Evolutionary conservation across 768 basidiomycete species (phyloP), one percentile per base, ranked within the genome.

Genomic region (Jaapia argillacea): DNA sequence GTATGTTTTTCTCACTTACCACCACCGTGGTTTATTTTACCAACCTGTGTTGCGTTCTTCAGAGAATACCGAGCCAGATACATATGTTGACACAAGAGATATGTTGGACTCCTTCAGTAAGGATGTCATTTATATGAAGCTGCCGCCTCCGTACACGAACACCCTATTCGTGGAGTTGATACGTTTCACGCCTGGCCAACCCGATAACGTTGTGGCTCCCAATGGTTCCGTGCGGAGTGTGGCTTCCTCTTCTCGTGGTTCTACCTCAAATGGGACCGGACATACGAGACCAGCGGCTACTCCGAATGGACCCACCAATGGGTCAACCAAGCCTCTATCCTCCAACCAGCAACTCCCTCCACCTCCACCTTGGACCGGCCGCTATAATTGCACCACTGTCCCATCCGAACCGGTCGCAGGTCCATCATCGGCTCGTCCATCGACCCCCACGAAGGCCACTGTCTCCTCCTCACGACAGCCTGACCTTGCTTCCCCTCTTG

Each of bases 161-260:
- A 85, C 85, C 1, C 52, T 88, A 4, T 84, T 85, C 54, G 77
- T 88, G 5, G 85, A 89, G 39, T 75, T 89, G 13, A 69, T 85
- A 51, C 64, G 70, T 23, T 79, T 76, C 53, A 65, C 66, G n/a
- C 74, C 77, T 23, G 77, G 75, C 1, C 68, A 70, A 41, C 67
- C 69, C 44, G 74, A 77, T 39, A 65, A 60, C 6, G 56, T 22
- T 7, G 10, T 50, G 46, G 56, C 45, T 36, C 46, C 54, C 45
- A 52, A 52, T 48, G 43, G 56, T 45, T 39, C 46, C 10, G 10
- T 16, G 10, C 28, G 28, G 16, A 33, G 28, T 33, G 28, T 33
- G 28, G 28, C 28, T 10, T 33, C 28, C 10, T 33, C 28, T 33
- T 33, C 28, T 33, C 28, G 28, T 16, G 10, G 10, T 10, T 10